A percentile compares a stretch with the other conserved stretches of the same genome.
These are phyloP conservation scores for Diospyros lotus DNA, from an alignment of 148 eudicot species.

Conservation along the genomic window DNA sequence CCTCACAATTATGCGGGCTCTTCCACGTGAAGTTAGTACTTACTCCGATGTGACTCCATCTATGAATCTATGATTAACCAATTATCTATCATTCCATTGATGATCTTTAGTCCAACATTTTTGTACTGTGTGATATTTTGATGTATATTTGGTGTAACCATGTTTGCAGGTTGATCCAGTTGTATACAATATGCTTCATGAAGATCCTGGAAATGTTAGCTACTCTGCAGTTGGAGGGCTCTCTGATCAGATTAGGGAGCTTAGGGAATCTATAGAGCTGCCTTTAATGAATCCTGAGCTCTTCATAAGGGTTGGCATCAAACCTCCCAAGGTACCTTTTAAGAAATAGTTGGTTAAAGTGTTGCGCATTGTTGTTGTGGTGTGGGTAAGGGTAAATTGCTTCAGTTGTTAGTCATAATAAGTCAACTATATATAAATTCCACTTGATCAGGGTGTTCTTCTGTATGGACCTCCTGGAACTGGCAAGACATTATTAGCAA, in stretches of 20 bases:
- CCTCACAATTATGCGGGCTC: constrained; percentile 93
- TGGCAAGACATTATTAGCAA: constrained; percentile 91
- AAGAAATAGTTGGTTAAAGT: neutral
- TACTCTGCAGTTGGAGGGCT: constrained; percentile 99
- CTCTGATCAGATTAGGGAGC: constrained; percentile 94
- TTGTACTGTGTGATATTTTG: neutral
- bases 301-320: constrained; percentile 91
- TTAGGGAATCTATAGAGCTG: constrained; percentile 91
- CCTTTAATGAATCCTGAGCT: constrained; percentile 99
- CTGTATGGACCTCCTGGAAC: constrained; percentile 99
- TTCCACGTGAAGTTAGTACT: constrained; percentile 83
- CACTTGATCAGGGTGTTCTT: constrained; percentile 74
- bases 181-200: constrained; percentile 98
- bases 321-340: constrained; percentile 86
- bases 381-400: neutral
- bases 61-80: neutral
- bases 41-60: neutral
- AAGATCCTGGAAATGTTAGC: constrained; percentile 98
- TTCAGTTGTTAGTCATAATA: neutral
- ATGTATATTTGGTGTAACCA: neutral
- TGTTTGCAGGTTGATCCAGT: constrained; percentile 89
- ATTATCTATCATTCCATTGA: neutral
- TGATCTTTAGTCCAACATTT: neutral
- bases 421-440: neutral
- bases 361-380: neutral